phyloP scores from a whole-genome alignment of 1,284 basidiomycete species.

The Pholiota adiposa region DNA sequence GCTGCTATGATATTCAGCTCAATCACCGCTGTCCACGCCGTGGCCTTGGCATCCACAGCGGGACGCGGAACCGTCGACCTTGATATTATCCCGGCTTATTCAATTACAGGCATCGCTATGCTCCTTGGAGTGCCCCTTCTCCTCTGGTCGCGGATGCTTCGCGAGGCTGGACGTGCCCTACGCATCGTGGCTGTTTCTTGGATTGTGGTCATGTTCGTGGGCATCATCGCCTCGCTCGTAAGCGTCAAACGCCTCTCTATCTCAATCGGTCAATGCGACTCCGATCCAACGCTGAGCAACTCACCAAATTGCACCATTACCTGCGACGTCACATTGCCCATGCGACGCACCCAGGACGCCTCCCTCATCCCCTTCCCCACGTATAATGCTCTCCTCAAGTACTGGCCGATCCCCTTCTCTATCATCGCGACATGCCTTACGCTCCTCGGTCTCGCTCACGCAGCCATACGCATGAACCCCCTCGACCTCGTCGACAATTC shows the following conservation, averaged over 20 bases:
- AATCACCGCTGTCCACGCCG: slow-evolving; percentile 9
- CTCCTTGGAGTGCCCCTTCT: slow-evolving; percentile 7
- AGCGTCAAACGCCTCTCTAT: slow-evolving; percentile 8
- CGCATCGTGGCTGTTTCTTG: slow-evolving; percentile 9
- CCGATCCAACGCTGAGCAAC: not conserved
- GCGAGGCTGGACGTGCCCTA: not conserved
- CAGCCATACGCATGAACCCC: slow-evolving; percentile 1
- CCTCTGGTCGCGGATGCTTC: slow-evolving; percentile 14
- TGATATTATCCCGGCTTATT: slow-evolving; percentile 14
- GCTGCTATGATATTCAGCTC: slow-evolving; percentile 17
- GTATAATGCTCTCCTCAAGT: not conserved
- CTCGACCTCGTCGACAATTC: not conserved
- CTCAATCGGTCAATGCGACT: slow-evolving; percentile 1
- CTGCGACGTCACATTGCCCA: slow-evolving; percentile 9
- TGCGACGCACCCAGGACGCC: slow-evolving; percentile 9
- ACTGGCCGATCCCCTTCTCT: slow-evolving; percentile 3
- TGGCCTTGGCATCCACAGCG: slow-evolving; percentile 13
- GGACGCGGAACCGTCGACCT: slow-evolving; percentile 10
- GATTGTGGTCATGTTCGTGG: slow-evolving; percentile 13
- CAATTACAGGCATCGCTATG: slow-evolving; percentile 13
- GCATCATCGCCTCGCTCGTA: slow-evolving; percentile 7
- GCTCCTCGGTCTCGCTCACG: slow-evolving; percentile 5
- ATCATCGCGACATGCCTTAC: slow-evolving; percentile 2
- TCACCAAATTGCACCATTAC: not conserved
- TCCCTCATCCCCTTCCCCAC: slow-evolving; percentile 1